phyloP scores from a whole-genome alignment of 805 yeast species.

The Candida pseudofarinosa region DNA sequence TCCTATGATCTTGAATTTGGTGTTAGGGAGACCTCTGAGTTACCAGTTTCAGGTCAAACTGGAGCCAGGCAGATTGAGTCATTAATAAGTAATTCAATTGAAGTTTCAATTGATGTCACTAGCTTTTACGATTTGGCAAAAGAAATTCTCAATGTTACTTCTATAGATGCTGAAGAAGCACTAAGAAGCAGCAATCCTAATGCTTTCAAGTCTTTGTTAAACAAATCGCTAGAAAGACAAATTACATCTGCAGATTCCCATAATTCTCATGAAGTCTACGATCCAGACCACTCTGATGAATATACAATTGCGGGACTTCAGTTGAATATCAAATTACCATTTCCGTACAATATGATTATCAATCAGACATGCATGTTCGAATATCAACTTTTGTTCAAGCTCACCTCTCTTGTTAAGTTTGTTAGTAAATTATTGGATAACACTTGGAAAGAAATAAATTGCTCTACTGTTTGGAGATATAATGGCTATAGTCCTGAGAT shows the following conservation, averaged over 20 bases:
- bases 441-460: conserved; percentile 69
- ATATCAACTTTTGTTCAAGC: conserved; percentile 76
- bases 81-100: conserved; percentile 14
- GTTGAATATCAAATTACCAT: conserved; percentile 66
- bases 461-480: conserved; percentile 64
- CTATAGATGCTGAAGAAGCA: conserved; percentile 52
- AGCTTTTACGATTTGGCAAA: conserved; percentile 43
- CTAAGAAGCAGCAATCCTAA: conserved; percentile 40
- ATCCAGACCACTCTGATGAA: conserved; percentile 29
- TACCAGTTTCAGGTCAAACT: not conserved
- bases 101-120: conserved; percentile 39
- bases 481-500: conserved; percentile 39
- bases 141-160: conserved; percentile 50
- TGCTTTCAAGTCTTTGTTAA: conserved; percentile 41
- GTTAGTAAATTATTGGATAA: conserved; percentile 55
- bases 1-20: conserved; percentile 11
- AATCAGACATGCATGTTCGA: conserved; percentile 69
- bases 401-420: conserved; percentile 59
- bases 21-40: conserved; percentile 3
- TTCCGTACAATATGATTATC: conserved; percentile 76
- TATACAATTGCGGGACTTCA: conserved; percentile 50
- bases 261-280: conserved; percentile 6
- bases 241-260: conserved; percentile 10
- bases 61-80: conserved; percentile 4
- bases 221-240: conserved; percentile 34